These are phyloP conservation scores for Noccaea bulbosa DNA, from an alignment of 345 rosid species.

Conservation along the genomic window DNA sequence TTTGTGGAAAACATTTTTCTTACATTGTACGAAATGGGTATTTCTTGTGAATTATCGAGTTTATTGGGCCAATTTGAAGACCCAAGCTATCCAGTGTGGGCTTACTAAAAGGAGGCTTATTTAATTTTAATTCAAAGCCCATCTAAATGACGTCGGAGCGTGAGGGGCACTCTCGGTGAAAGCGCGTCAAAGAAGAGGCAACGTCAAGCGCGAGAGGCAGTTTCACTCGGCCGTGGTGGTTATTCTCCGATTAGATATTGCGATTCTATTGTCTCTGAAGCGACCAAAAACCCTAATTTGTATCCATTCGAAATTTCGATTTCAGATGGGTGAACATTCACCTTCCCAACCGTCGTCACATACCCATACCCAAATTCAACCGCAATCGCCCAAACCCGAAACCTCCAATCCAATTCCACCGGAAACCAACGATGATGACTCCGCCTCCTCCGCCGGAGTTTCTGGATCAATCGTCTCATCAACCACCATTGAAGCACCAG, in stretches of 20 bases:
- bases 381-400: conserved; percentile 46
- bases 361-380: conserved; percentile 42
- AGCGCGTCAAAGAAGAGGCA: conserved; percentile 33
- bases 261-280: conserved; percentile 25
- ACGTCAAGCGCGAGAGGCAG: conserved; percentile 9
- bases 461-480: conserved; percentile 37
- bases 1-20: too few relatives aligned
- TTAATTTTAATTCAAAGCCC: background rate
- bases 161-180: background rate
- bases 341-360: conserved; percentile 52
- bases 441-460: conserved; percentile 37
- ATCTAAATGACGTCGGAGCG: conserved; percentile 30
- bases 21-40: too few relatives aligned
- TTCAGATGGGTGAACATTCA: conserved; percentile 74
- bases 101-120: background rate
- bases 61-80: conserved; percentile 14
- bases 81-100: background rate
- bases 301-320: conserved; percentile 22
- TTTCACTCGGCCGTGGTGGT: conserved; percentile 39
- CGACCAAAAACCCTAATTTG: conserved; percentile 20
- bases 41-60: background rate
- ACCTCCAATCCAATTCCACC: conserved; percentile 42
- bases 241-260: conserved; percentile 33
- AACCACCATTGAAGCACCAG: conserved; percentile 36
- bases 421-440: conserved; percentile 33